Base-by-base conservation (phyloP, 2,329 filamentous ascomycete species). In the Verticillium klebahnii region DNA sequence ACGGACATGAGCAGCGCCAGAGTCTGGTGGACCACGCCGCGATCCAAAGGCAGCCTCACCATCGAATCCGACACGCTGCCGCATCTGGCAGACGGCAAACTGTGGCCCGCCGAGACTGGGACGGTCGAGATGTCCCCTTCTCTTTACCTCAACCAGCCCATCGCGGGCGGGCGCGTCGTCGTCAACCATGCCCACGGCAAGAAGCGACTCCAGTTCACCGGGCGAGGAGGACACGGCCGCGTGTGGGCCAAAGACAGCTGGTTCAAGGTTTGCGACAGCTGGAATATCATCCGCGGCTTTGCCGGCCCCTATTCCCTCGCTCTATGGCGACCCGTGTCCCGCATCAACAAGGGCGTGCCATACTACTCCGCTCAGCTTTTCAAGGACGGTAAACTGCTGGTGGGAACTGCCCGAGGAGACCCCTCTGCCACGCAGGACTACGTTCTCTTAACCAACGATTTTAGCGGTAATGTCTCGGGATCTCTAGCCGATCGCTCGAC, bases 281-380 rank as follows among this genome's bases (percentile, higher is more conserved):
- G 37, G 23, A 29, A 19, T 14, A 45, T 60, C 19, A 39, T 60
- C 52, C 59, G 59, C 32, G 59, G 32, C 31, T 36, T 36, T 17
- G 59, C 59, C 23, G 59, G 59, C 25, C 59, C 59, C 11, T 60
- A 56, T 32, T 60, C 59, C 8, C 40, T 60, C 50, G 37, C 56
- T 17, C 45, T 40, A 25, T 60, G 59, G 59, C 36, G 32, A 25
- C 50, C 52, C 23, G 45, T 37, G 34, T 56, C 59, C 15, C 50
- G 52, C n/a, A 32, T 60, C 14, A 29, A 54, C 31, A 50, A 50
- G 19, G 55, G 58, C 23, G 40, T 45, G 17, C 40, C 58, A 25
- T 50, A 60, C 45, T 56, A 39, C 32, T 54, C 58, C 19, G 58
- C 58, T 15, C 25, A 37, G 15, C 31, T 60, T 32, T 60, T 60